These are phyloP conservation scores for Prunus mira DNA, from an alignment of 306 rosid genomes.

Conservation along the genomic window DNA sequence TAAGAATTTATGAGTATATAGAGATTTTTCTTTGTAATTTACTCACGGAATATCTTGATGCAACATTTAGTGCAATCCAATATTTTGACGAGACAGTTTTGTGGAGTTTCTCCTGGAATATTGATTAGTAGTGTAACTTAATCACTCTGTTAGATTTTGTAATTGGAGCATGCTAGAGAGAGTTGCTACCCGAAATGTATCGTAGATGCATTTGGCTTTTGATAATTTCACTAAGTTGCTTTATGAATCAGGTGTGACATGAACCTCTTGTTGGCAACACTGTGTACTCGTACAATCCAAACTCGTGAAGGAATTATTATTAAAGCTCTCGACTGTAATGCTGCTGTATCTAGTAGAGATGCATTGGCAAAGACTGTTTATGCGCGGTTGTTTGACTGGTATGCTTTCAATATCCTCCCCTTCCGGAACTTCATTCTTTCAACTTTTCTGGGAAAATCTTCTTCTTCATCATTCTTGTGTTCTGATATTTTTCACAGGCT, in stretches of 20 bases:
- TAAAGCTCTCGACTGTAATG: constrained; percentile 89
- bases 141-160: neutral
- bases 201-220: constrained; percentile 7
- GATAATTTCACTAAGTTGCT: constrained; percentile 5
- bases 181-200: constrained; percentile 4
- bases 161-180: neutral
- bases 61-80: neutral
- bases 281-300: constrained; percentile 86
- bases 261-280: constrained; percentile 64
- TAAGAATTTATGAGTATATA: neutral
- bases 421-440: neutral
- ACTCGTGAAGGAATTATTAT: constrained; percentile 89
- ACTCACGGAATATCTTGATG: neutral
- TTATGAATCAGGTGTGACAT: constrained; percentile 67
- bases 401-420: constrained; percentile 27
- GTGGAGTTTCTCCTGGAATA: neutral
- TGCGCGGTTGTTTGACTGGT: constrained; percentile 91
- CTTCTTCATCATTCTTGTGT: neutral
- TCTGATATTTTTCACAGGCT: constrained; percentile 64
- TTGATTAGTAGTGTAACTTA: neutral
- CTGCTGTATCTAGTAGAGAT: constrained; percentile 90
- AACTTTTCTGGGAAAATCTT: constrained; percentile 9
- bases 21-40: neutral
- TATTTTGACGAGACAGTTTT: neutral
- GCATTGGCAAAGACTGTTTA: constrained; percentile 91